Percentiles rank a stretch among this genome's conserved stretches.
phyloP scores from a whole-genome alignment of 23 red algal genomes.

The Gracilaria vermiculophylla region DNA sequence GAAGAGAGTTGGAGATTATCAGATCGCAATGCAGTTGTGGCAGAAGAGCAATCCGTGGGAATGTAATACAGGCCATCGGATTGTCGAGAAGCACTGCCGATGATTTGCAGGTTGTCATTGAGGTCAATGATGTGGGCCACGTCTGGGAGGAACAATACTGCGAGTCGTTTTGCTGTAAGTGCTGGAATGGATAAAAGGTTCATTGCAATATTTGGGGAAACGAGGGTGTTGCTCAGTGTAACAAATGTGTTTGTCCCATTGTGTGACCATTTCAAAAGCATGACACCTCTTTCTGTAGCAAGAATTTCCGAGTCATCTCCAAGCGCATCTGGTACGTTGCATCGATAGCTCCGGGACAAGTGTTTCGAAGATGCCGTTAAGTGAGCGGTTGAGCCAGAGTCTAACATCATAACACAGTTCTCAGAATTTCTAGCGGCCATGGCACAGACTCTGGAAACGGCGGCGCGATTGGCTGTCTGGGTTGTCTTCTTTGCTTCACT shows the following conservation, averaged over 20 bases:
- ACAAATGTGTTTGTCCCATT: not conserved
- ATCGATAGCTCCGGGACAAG: not conserved
- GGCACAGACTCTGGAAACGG: not conserved
- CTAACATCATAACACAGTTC: not conserved
- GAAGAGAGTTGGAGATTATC: not conserved
- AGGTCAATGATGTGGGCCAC: not conserved
- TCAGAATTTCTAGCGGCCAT: not conserved
- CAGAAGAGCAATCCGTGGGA: not conserved
- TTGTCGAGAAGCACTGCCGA: not conserved
- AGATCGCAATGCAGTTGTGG: no score
- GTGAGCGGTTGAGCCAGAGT: not conserved
- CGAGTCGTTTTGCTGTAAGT: not conserved
- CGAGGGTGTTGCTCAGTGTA: not conserved
- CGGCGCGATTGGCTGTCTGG: not conserved
- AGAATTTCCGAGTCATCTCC: not conserved
- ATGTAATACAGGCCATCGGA: constrained; percentile 8
- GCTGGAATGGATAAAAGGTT: not conserved
- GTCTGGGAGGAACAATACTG: not conserved
- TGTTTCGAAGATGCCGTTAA: not conserved
- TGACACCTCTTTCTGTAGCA: not conserved
- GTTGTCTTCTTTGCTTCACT: not conserved
- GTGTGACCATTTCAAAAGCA: not conserved
- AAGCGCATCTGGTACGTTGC: not conserved
- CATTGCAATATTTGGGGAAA: not conserved
- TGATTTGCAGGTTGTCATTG: not conserved